phyloP scores from a whole-genome alignment of 2,329 filamentous ascomycete genomes.

The Alternaria ventricosa region DNA sequence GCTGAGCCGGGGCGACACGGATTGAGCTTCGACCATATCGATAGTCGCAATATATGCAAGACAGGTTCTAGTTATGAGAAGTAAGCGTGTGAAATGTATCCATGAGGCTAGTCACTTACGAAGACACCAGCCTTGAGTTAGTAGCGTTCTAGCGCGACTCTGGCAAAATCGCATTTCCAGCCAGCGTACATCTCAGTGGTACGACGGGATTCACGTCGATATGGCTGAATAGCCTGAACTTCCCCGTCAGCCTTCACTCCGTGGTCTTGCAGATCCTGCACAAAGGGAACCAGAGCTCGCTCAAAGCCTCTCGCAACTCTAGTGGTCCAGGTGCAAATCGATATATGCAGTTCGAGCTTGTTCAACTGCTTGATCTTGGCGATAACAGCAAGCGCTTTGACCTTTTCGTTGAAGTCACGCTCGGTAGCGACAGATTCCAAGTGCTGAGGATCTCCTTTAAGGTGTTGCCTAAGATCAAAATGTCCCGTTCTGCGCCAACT shows the following conservation, averaged over 20 bases:
- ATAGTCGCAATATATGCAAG: no score
- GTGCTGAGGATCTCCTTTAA: background rate
- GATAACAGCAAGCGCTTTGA: background rate
- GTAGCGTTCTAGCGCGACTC: background rate
- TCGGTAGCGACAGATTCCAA: background rate
- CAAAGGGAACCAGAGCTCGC: background rate
- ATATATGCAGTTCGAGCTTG: background rate
- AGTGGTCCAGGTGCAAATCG: background rate
- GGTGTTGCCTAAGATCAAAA: fast-evolving
- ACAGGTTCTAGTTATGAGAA: no score
- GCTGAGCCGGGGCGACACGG: no score
- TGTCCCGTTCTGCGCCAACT: background rate
- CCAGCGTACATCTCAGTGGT: background rate
- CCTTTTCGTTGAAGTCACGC: fast-evolving
- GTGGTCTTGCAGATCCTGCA: background rate
- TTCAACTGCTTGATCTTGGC: background rate
- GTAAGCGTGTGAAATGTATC: background rate
- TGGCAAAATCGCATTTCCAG: background rate
- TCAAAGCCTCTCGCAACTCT: background rate
- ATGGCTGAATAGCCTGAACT: background rate
- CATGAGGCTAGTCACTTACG: background rate
- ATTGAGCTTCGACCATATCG: no score
- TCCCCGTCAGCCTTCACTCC: background rate
- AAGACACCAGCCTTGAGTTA: background rate
- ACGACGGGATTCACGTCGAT: background rate